Base-by-base conservation (phyloP, 1,284 basidiomycete genomes). In the Fistulinella cinereoalba region DNA sequence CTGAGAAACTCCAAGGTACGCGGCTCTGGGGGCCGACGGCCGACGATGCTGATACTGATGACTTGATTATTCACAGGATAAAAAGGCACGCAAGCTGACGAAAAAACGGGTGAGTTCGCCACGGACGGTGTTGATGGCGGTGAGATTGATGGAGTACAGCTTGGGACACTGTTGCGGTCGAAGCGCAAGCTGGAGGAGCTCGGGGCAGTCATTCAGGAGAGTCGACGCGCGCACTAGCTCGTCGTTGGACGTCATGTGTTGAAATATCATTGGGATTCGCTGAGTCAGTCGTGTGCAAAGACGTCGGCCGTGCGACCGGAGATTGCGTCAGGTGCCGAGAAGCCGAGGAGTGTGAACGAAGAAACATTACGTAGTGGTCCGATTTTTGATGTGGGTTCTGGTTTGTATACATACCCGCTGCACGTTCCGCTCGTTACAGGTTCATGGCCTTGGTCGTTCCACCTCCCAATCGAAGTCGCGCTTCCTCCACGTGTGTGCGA, bases 111-210 rank as follows among this genome's bases (percentile, higher is more conserved):
- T 96, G 67, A 61, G 92, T 78, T 36, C 44, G 13, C 22, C 18
- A 44, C n/a, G 18, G 11, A 15, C 1, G 2, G 15, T 18, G 7
- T 24, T 6, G 25, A 8, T 2, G 28, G 2, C 1, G 3, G 5
- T 9, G 9, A 18, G 15, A 24, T 46, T 62, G 42, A 50, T 15
- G 19, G 34, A 13, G 3, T 7, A 23, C 59, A 96, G 92, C 85
- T 98, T 64, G 95, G 95, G 41, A 97, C 95, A 24, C 81, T 97
- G 61, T 79, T 95, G 68, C 91, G 95, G 66, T 95, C 94, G 60
- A 98, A 97, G 79, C 86, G 92, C 77, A 97, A 97, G 83, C 73
- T 97, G 67, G 94, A 97, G 74, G 95, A 97, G 76, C 83, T 97
- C 62, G 79, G 85, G 56, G 81, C 66, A 52, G 83, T 97, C 69